Percentiles rank a stretch among this genome's conserved stretches.
These are phyloP conservation scores for Lecanosticta acicola DNA, from an alignment of 2,329 filamentous ascomycete species.

Conservation along the genomic window DNA sequence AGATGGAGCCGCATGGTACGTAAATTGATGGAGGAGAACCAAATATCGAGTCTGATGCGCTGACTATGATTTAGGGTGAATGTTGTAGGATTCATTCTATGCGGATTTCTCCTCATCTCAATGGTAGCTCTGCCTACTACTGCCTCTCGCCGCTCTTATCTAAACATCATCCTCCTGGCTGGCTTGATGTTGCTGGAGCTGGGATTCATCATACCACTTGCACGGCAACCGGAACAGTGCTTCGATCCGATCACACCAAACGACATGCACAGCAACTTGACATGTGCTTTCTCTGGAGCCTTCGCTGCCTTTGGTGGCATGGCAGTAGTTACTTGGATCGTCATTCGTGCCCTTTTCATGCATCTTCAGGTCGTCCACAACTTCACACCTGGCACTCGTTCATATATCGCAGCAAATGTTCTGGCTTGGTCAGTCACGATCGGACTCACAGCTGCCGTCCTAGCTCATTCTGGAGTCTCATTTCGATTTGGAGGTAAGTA, in stretches of 20 bases:
- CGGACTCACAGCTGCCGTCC: constrained; percentile 41
- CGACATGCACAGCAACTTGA: constrained; percentile 66
- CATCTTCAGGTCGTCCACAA: constrained; percentile 38
- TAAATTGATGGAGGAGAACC: too few relatives aligned
- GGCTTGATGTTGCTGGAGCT: constrained; percentile 71
- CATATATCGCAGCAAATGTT: constrained; percentile 31
- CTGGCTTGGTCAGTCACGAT: constrained; percentile 29
- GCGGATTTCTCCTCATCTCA: constrained; percentile 67
- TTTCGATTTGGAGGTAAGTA: constrained; percentile 66
- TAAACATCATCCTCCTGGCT: constrained; percentile 71
- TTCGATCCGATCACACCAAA: constrained; percentile 79
- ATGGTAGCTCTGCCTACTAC: constrained; percentile 71
- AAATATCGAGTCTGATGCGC: too few relatives aligned
- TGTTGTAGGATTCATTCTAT: constrained; percentile 63
- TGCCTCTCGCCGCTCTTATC: constrained; percentile 76
- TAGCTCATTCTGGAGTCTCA: constrained; percentile 33
- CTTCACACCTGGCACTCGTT: constrained; percentile 26
- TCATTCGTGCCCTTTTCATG: constrained; percentile 44
- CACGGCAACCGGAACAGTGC: constrained; percentile 67
- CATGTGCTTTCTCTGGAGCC: constrained; percentile 75
- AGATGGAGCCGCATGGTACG: constrained; percentile 62
- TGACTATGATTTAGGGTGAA: constrained; percentile 51
- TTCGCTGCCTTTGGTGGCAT: constrained; percentile 75
- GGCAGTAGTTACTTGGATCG: constrained; percentile 73
- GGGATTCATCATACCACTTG: constrained; percentile 77